These are phyloP conservation scores for Hypoxylon perforatum DNA, from an alignment of 495 filamentous ascomycete genomes.

Conservation along the genomic window DNA sequence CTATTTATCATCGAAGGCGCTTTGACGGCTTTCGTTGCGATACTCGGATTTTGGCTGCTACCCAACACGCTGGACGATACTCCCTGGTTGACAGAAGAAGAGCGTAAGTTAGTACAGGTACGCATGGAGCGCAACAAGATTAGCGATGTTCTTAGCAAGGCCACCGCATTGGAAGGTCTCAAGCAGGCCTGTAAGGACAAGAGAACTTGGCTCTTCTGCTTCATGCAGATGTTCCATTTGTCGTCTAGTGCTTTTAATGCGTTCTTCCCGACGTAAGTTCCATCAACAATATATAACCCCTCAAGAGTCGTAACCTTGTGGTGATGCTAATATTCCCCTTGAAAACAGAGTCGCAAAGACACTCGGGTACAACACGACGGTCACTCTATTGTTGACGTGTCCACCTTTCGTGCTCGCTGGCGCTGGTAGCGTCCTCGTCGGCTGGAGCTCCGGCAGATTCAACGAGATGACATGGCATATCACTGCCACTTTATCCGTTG, in stretches of 20 bases:
- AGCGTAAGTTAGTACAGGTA: constrained; percentile 37
- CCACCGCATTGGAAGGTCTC: constrained; percentile 40
- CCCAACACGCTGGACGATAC: constrained; percentile 48
- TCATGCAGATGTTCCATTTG: constrained; percentile 49
- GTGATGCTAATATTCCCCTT: background rate
- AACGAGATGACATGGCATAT: constrained; percentile 64
- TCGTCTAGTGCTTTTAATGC: constrained; percentile 47
- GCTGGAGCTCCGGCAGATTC: constrained; percentile 52
- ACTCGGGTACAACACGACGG: constrained; percentile 54
- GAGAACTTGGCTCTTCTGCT: constrained; percentile 48
- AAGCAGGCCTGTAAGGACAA: constrained; percentile 43
- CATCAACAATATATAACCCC: background rate
- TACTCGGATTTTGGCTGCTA: constrained; percentile 40
- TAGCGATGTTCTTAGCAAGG: constrained; percentile 31
- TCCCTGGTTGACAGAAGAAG: constrained; percentile 39
- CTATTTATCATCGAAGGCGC: constrained; percentile 47
- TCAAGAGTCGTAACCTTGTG: background rate
- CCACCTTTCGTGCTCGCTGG: constrained; percentile 59
- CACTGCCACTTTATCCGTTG: constrained; percentile 47
- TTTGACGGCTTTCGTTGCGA: constrained; percentile 41
- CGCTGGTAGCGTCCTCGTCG: constrained; percentile 45
- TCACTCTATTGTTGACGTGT: constrained; percentile 56
- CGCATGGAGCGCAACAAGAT: constrained; percentile 48
- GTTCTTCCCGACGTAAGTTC: constrained; percentile 55
- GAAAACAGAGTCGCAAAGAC: constrained; percentile 52